Conservation (phyloP, 257 asterid species). For the Vinca minor region DNA sequence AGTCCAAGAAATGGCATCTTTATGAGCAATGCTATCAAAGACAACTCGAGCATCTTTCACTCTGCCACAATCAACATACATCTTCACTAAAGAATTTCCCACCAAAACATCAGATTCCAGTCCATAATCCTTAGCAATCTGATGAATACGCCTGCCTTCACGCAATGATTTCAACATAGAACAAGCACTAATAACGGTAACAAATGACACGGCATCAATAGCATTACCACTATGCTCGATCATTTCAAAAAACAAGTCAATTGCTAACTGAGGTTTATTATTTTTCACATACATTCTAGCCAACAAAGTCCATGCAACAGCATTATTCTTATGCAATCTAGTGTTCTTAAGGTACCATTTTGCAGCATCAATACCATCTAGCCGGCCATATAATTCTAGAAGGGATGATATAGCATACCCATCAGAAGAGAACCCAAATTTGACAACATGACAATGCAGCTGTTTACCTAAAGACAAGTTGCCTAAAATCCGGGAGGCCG, state of each 20-base stretch:
- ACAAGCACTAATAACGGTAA: slow-evolving; percentile 27
- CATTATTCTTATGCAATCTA: not conserved
- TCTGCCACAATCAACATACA: slow-evolving; percentile 31
- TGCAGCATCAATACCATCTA: slow-evolving; percentile 23
- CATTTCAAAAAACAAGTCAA: slow-evolving; percentile 23
- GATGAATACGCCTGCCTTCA: slow-evolving; percentile 20
- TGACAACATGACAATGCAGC: slow-evolving; percentile 24
- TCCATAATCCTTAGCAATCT: slow-evolving; percentile 15
- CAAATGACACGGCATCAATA: slow-evolving; percentile 17
- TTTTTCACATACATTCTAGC: slow-evolving; percentile 21
- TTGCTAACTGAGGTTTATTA: slow-evolving; percentile 21
- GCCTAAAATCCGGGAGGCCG: slow-evolving; percentile 17
- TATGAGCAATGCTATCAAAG: slow-evolving; percentile 20
- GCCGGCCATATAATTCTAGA: slow-evolving; percentile 22
- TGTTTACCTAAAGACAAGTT: slow-evolving; percentile 22
- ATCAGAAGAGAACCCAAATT: slow-evolving; percentile 20
- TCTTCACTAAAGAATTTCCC: slow-evolving; percentile 24
- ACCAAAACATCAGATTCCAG: slow-evolving; percentile 20
- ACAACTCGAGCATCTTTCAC: slow-evolving; percentile 21
- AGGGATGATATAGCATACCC: slow-evolving; percentile 19
- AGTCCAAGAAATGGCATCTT: slow-evolving; percentile 32
- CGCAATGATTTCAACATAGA: slow-evolving; percentile 21
- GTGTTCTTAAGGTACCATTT: slow-evolving; percentile 12
- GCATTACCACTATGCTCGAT: slow-evolving; percentile 3
- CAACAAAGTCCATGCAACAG: slow-evolving; percentile 29